Conservation (phyloP, 768 basidiomycete species). For the Hemileccinum rubropunctum region DNA sequence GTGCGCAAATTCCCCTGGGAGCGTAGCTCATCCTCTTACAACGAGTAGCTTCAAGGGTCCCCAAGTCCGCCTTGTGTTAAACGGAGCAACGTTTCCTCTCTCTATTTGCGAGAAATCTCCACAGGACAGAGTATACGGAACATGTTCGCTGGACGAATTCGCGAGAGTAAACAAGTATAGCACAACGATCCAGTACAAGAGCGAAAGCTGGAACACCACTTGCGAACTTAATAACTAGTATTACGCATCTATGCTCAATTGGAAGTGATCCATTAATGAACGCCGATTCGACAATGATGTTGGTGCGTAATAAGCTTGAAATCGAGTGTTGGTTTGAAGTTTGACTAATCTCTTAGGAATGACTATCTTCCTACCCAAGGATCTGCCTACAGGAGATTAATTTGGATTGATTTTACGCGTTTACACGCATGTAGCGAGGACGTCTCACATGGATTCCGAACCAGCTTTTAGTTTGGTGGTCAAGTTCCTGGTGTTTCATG, state of each 20-base stretch:
- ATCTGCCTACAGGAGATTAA: too few species aligned
- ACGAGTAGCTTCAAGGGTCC: constrained; percentile 29
- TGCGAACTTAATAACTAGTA: constrained; percentile 23
- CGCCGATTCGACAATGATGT: background rate
- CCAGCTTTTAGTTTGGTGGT: background rate
- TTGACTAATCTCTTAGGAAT: too few species aligned
- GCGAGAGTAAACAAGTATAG: constrained; percentile 27
- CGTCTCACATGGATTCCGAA: too few species aligned
- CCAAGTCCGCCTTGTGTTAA: constrained; percentile 42
- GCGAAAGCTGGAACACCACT: constrained; percentile 35
- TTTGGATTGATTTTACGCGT: too few species aligned
- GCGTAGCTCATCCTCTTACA: background rate
- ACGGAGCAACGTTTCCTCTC: constrained; percentile 39
- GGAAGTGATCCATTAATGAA: background rate
- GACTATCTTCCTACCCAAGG: too few species aligned
- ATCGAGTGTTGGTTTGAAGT: background rate
- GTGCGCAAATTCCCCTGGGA: constrained; percentile 14
- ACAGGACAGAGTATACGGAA: constrained; percentile 32
- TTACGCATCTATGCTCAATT: background rate
- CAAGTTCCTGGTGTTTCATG: background rate
- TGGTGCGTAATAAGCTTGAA: background rate
- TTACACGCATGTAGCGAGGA: too few species aligned
- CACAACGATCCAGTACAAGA: constrained; percentile 29
- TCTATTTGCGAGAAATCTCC: constrained; percentile 31
- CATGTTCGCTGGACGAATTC: constrained; percentile 39